Conservation (phyloP, 163 green algal genomes). For the Chloromonas sp. region DNA sequence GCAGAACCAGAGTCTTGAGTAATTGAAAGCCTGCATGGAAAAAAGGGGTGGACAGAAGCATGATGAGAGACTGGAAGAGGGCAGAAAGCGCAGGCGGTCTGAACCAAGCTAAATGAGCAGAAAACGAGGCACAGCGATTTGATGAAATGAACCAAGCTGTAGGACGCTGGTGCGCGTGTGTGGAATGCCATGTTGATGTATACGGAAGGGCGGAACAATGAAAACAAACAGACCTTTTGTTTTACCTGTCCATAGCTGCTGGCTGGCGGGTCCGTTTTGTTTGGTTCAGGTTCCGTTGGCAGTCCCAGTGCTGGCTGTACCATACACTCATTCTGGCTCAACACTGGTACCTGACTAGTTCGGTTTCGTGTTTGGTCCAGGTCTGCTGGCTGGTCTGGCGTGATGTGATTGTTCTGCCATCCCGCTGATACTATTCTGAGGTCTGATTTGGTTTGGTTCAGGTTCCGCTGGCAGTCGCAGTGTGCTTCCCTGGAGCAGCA, state of each 20-base stretch:
- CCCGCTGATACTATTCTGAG: background rate
- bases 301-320: background rate
- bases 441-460: background rate
- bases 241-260: no score
- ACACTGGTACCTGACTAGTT: background rate
- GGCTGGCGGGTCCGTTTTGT: no score
- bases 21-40: no score
- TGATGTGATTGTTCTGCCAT: no score
- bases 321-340: background rate
- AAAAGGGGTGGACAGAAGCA: background rate
- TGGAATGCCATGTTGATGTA: no score
- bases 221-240: no score
- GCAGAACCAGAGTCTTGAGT: background rate
- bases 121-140: no score
- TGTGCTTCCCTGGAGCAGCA: background rate
- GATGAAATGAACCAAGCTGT: no score
- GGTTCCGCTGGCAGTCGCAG: constrained; percentile 12
- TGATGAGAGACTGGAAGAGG: background rate
- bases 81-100: background rate
- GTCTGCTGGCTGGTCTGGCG: no score
- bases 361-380: background rate
- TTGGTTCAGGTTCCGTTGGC: no score
- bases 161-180: no score
- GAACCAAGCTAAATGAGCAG: background rate
- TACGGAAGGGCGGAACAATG: no score